Base-by-base conservation (phyloP, 345 rosid species). In the Euclidium syriacum region DNA sequence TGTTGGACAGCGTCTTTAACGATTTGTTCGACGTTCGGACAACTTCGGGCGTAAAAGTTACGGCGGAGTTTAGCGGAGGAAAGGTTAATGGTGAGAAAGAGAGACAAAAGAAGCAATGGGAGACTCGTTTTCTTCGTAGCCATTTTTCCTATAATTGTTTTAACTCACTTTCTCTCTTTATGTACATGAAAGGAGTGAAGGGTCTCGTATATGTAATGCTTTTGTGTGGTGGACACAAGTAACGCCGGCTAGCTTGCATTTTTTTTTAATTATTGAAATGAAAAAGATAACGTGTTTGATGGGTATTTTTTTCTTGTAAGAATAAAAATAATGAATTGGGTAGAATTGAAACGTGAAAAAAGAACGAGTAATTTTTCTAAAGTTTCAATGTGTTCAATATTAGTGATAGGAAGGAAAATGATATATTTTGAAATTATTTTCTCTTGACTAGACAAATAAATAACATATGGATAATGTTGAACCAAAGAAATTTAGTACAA, bases 21-120 rank as follows among this genome's bases (percentile, higher is more conserved):
- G 12, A 91, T 84, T 44, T 34, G 34, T 63, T 91, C 98, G 19
- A 86, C 96, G 50, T 80, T 83, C 3, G 96, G 91, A 69, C 96
- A 91, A 29, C 51, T 72, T 0, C 60, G 77, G 43, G 90, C 84
- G 67, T 91, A 91, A 70, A 71, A 84, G 50, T 86, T 78, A 14
- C 17, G 79, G 35, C 62, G 74, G 20, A 88, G 90, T 62, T 84
- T 85, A 11, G 96, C 98, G 14, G 81, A 73, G 12, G 62, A 16
- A 36, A 46, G 22, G 68, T 46, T 54, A 0, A 62, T 2, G 9
- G 24, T 24, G 14, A 71, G 58, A 50, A 56, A 63, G 14, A 71
- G 14, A 55, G 59, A 57, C 15, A 71, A 3, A 8, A 71, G 22
- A 51, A 64, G 52, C 7, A 64, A 30, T 6, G 41, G 32, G 16